Evolutionary conservation across 768 basidiomycete genomes (phyloP).

Genomic region (Collybiopsis luxurians): DNA sequence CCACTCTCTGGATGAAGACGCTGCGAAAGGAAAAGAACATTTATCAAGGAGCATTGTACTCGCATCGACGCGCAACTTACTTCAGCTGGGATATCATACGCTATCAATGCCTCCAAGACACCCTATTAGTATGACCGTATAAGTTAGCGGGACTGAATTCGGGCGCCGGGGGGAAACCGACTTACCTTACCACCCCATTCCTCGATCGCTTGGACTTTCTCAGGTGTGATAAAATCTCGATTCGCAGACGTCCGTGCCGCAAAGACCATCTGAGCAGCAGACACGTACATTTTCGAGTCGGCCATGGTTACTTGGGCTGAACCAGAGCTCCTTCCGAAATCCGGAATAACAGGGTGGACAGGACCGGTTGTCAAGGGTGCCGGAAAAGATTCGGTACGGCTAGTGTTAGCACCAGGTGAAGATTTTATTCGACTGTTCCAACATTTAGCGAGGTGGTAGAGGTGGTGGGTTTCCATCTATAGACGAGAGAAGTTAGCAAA

Average conservation of each 20-base stretch:
- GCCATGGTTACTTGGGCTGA: conserved; percentile 17
- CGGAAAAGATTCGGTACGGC: conserved; percentile 19
- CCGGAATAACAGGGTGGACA: conserved; percentile 35
- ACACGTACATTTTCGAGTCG: conserved; percentile 59
- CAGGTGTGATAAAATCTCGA: conserved; percentile 72
- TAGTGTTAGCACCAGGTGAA: conserved; percentile 11
- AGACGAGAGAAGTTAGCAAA: conserved; percentile 6
- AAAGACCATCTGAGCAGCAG: conserved; percentile 80
- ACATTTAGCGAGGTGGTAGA: conserved; percentile 74
- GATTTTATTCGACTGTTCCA: conserved; percentile 45
- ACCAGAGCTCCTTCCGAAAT: conserved; percentile 14
- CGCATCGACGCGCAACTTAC: conserved; percentile 35
- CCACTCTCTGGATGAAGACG: conserved; percentile 50
- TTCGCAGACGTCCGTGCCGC: conserved; percentile 59
- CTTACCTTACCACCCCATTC: conserved; percentile 54
- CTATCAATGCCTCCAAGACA: conserved; percentile 54
- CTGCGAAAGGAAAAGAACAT: conserved; percentile 25
- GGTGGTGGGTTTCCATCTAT: conserved; percentile 86
- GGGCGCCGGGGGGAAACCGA: no score
- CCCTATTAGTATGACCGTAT: conserved; percentile 29
- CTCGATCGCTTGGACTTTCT: conserved; percentile 57
- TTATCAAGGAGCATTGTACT: conserved; percentile 6
- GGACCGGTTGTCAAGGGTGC: conserved; percentile 47
- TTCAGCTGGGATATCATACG: conserved; percentile 44
- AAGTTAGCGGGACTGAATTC: conserved; percentile 5